phyloP scores from a whole-genome alignment of 1,284 basidiomycete species.

The Moniliella sp. region DNA sequence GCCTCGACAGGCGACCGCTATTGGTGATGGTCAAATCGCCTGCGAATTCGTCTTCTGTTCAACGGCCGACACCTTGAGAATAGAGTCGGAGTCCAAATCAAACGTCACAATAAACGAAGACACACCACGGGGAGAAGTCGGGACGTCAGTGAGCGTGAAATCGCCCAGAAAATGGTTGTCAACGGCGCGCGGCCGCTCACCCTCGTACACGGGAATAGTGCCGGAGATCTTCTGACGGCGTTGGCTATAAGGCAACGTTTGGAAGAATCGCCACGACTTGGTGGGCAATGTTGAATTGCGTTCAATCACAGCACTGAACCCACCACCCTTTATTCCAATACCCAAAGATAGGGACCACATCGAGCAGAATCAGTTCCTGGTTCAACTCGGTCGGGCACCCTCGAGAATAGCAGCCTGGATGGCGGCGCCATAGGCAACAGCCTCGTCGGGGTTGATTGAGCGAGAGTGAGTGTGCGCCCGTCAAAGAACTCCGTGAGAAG shows the following conservation, averaged over 20 bases:
- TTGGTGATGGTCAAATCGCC: slow-evolving; percentile 35
- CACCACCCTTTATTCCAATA: slow-evolving; percentile 34
- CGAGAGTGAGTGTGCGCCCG: slow-evolving; percentile 92
- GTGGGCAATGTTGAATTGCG: slow-evolving; percentile 33
- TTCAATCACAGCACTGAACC: slow-evolving; percentile 31
- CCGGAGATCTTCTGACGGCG: too few relatives aligned
- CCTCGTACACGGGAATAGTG: slow-evolving; percentile 34
- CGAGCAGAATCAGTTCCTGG: slow-evolving; percentile 32
- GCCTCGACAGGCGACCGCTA: slow-evolving; percentile 27
- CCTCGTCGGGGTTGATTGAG: slow-evolving; percentile 45
- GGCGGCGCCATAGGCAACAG: slow-evolving; percentile 36
- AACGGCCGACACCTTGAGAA: slow-evolving; percentile 30
- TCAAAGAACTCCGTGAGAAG: slow-evolving; percentile 94
- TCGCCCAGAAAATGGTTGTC: slow-evolving; percentile 34
- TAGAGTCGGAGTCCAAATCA: slow-evolving; percentile 33
- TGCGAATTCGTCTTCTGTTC: slow-evolving; percentile 32
- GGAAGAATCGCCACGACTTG: slow-evolving; percentile 33
- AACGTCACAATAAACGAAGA: slow-evolving; percentile 31
- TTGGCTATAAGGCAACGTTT: slow-evolving; percentile 33
- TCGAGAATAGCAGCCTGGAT: slow-evolving; percentile 32
- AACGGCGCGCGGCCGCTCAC: slow-evolving; percentile 33
- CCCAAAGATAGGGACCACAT: slow-evolving; percentile 34
- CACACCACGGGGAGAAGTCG: slow-evolving; percentile 31
- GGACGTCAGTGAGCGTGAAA: slow-evolving; percentile 33
- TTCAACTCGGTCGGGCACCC: slow-evolving; percentile 34